Conservation (phyloP, 768 basidiomycete species). For the Tubosaeta sp. region DNA sequence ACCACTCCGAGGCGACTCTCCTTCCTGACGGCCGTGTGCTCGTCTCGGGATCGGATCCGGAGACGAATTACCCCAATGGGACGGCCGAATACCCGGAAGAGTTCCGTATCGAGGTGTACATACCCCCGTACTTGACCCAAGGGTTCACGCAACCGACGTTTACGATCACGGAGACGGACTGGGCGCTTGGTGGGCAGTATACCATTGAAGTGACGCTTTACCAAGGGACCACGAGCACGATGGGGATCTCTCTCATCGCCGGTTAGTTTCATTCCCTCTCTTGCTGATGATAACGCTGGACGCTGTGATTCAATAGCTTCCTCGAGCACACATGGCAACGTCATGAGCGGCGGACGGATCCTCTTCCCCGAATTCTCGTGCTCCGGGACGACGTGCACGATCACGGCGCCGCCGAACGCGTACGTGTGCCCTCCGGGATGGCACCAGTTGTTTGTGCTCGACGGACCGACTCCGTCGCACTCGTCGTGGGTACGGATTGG, state of each 20-base stretch:
- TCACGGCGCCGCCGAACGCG: constrained; percentile 72
- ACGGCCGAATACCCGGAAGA: constrained; percentile 61
- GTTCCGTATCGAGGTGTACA: constrained; percentile 74
- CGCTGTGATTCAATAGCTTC: constrained; percentile 41
- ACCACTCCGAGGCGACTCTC: constrained; percentile 74
- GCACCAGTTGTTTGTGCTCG: constrained; percentile 72
- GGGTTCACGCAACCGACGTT: constrained; percentile 61
- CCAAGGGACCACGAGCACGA: constrained; percentile 38
- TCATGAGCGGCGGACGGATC: constrained; percentile 63
- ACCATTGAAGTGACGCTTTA: constrained; percentile 43
- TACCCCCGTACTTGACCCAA: constrained; percentile 77
- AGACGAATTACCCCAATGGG: constrained; percentile 42
- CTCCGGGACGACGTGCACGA: constrained; percentile 65
- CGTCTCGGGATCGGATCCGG: constrained; percentile 72
- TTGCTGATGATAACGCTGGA: background rate
- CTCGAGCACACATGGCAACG: constrained; percentile 75
- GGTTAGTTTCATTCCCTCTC: constrained; percentile 36
- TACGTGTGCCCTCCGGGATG: constrained; percentile 70
- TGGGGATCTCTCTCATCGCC: constrained; percentile 63
- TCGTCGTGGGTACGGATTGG: constrained; percentile 76
- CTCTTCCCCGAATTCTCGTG: constrained; percentile 73
- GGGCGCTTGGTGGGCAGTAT: constrained; percentile 54
- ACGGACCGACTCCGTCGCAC: constrained; percentile 74
- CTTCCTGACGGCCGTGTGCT: constrained; percentile 73
- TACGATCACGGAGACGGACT: constrained; percentile 56